Evolutionary conservation across 129 eudicot genomes (phyloP).

Genomic region (Apium graveolens): DNA sequence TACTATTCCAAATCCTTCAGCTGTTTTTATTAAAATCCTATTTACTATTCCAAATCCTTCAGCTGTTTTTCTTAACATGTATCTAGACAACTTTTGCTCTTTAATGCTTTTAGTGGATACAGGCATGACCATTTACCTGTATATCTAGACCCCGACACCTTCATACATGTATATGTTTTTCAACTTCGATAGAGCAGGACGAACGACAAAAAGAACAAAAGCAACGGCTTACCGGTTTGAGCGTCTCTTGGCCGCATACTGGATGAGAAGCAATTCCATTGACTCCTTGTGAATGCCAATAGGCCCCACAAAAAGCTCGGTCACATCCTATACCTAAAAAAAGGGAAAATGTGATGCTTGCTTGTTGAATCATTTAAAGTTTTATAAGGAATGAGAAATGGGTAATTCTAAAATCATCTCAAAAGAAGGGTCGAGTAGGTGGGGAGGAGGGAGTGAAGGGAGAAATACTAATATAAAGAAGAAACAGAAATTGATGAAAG

Average conservation of each 20-base stretch:
- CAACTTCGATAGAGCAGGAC: neutral
- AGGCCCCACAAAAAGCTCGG: slow-evolving; percentile 94
- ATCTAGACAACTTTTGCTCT: neutral
- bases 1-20: neutral
- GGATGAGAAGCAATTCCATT: slow-evolving; percentile 36
- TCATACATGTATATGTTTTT: neutral
- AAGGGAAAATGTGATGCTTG: neutral
- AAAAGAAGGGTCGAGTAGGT: neutral
- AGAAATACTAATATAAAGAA: neutral
- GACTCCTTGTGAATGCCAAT: slow-evolving; percentile 69
- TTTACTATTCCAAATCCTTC: neutral
- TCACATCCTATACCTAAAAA: slow-evolving; percentile 83
- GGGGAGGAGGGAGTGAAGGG: too few relatives aligned
- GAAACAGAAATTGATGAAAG: neutral
- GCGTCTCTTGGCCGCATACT: slow-evolving; percentile 52
- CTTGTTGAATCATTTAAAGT: neutral
- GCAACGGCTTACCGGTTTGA: slow-evolving; percentile 55
- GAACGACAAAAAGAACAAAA: slow-evolving; percentile 10
- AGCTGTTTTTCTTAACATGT: neutral
- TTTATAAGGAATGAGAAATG: neutral
- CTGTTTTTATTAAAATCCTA: neutral
- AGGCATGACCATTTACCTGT: neutral
- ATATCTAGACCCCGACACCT: neutral
- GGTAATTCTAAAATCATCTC: neutral
- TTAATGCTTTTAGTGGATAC: neutral